Percentiles rank a stretch among this genome's conserved stretches.
Evolutionary conservation across 352 stramenopile species (phyloP).

Genomic region (Phytophthora hibernalis): DNA sequence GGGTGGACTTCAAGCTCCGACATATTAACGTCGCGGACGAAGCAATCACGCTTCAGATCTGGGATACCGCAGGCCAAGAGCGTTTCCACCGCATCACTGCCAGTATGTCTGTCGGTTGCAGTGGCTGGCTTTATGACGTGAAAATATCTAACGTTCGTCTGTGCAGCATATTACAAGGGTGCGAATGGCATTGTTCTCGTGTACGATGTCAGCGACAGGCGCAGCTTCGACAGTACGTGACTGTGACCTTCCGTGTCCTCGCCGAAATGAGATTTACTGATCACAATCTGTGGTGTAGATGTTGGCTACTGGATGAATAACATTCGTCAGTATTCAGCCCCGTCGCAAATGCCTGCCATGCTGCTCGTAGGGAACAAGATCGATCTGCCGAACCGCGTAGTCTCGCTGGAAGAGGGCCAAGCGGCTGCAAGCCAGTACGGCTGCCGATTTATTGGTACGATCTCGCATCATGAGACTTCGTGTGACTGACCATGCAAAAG

Average conservation of each 20-base stretch:
- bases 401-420: conserved; percentile 81
- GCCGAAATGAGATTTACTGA: conserved; percentile 19
- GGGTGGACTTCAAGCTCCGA: conserved; percentile 94
- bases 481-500: not conserved
- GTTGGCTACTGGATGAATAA: conserved; percentile 97
- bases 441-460: conserved; percentile 87
- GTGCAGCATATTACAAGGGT: conserved; percentile 93
- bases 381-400: conserved; percentile 87
- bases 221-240: conserved; percentile 92
- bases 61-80: conserved; percentile 95
- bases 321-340: conserved; percentile 90
- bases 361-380: conserved; percentile 94
- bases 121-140: not conserved
- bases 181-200: conserved; percentile 94
- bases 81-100: conserved; percentile 94
- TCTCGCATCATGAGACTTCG: not conserved
- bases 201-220: conserved; percentile 93
- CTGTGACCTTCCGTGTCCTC: not conserved
- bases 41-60: conserved; percentile 93
- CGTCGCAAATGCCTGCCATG: conserved; percentile 79
- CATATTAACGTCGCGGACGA: conserved; percentile 87
- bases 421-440: conserved; percentile 84
- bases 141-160: conserved; percentile 22
- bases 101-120: conserved; percentile 57
- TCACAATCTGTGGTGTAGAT: conserved; percentile 52